Evolutionary conservation across 2,329 filamentous ascomycete species (phyloP).

Genomic region (Cadophora sp.): DNA sequence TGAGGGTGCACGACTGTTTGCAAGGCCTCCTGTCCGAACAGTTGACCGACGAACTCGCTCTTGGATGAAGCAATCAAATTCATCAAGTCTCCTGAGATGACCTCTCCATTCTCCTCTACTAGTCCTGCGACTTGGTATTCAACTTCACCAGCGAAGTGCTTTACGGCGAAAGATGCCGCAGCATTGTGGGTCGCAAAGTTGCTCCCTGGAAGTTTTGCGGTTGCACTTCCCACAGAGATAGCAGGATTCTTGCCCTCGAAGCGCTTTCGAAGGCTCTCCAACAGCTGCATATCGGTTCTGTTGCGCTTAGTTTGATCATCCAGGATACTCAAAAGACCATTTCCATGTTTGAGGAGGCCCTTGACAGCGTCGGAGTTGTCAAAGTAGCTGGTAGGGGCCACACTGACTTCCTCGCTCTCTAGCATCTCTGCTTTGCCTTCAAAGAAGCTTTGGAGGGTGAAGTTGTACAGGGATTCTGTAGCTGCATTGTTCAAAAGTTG

Average conservation of each 20-base stretch:
- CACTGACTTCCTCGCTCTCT: slow-evolving; percentile 90
- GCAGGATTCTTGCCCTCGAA: slow-evolving; percentile 95
- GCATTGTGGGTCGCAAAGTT: slow-evolving; percentile 88
- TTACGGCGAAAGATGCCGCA: slow-evolving; percentile 83
- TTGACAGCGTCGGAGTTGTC: slow-evolving; percentile 96
- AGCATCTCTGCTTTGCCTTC: slow-evolving; percentile 92
- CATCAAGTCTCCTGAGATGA: slow-evolving; percentile 94
- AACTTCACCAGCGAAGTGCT: slow-evolving; percentile 95
- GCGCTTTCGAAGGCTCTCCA: slow-evolving; percentile 89
- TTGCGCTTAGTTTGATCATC: slow-evolving; percentile 95
- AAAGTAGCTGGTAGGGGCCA: slow-evolving; percentile 94
- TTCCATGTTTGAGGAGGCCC: slow-evolving; percentile 88
- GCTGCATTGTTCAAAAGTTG: slow-evolving; percentile 96
- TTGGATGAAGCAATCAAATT: slow-evolving; percentile 89
- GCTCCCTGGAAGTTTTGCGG: slow-evolving; percentile 80
- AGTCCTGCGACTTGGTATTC: slow-evolving; percentile 89
- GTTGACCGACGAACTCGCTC: slow-evolving; percentile 84
- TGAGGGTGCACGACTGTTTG: slow-evolving; percentile 93
- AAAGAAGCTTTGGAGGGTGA: slow-evolving; percentile 95
- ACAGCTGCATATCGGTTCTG: slow-evolving; percentile 85
- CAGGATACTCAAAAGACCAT: slow-evolving; percentile 90
- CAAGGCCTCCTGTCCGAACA: slow-evolving; percentile 95
- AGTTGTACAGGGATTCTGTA: slow-evolving; percentile 89
- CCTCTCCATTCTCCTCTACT: slow-evolving; percentile 93
- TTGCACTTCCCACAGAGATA: slow-evolving; percentile 79